Percentiles rank a stretch among this genome's conserved stretches.
Conservation (phyloP, 768 basidiomycete genomes). For the Pulveroboletus sp. region DNA sequence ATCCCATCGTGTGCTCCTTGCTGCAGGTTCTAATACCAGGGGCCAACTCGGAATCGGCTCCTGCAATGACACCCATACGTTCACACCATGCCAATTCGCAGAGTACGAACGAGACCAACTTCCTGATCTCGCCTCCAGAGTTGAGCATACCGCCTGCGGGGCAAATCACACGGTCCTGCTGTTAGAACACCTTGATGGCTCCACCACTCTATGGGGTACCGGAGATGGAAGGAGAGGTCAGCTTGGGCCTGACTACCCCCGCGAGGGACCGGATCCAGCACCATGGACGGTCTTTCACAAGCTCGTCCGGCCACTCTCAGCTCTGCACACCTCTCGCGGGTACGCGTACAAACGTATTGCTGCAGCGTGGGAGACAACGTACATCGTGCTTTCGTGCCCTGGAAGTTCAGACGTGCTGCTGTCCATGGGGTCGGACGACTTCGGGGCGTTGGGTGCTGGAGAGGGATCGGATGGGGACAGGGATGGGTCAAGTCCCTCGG, state of each 20-base stretch:
- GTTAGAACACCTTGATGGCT: constrained; percentile 34
- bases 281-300: constrained; percentile 40
- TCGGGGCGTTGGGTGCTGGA: constrained; percentile 71
- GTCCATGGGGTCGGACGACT: constrained; percentile 83
- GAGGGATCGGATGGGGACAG: constrained; percentile 2
- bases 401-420: constrained; percentile 51
- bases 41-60: constrained; percentile 43
- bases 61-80: constrained; percentile 36
- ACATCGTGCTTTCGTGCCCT: constrained; percentile 51
- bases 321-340: constrained; percentile 25
- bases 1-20: constrained; percentile 23
- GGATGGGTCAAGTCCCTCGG: constrained; percentile 2
- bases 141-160: constrained; percentile 59
- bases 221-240: constrained; percentile 73
- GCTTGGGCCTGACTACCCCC: constrained; percentile 45
- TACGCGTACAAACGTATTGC: constrained; percentile 50
- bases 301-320: constrained; percentile 39
- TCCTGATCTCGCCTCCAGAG: constrained; percentile 19
- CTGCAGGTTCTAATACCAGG: constrained; percentile 46
- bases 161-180: constrained; percentile 79
- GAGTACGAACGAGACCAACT: constrained; percentile 19
- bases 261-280: constrained; percentile 8
- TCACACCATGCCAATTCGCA: constrained; percentile 35
- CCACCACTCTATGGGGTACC: constrained; percentile 59
- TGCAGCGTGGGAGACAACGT: constrained; percentile 83